Percentiles rank a stretch among this genome's conserved stretches.
Conservation (phyloP, 2,329 filamentous ascomycete genomes). For the Aspergillus puulaauensis region DNA sequence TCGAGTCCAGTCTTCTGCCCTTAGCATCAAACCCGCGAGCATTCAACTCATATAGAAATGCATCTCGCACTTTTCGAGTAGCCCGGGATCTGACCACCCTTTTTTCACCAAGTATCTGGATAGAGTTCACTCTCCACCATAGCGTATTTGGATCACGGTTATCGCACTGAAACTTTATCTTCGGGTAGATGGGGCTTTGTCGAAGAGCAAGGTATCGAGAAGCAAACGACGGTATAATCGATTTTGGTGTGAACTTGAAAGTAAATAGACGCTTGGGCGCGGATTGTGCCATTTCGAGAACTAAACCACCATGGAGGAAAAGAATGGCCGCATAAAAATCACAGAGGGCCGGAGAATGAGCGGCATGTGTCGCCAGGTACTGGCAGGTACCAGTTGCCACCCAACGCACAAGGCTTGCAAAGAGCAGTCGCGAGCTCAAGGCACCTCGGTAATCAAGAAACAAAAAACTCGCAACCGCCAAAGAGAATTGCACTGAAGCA, state of each 20-base stretch:
- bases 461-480: neutral
- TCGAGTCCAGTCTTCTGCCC: slow-evolving; percentile 23
- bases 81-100: slow-evolving; percentile 49
- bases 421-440: neutral
- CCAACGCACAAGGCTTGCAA: neutral
- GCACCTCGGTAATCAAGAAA: neutral
- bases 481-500: neutral
- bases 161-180: slow-evolving; percentile 36
- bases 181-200: slow-evolving; percentile 37
- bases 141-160: slow-evolving; percentile 44
- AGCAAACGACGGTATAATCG: slow-evolving; percentile 28
- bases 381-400: neutral
- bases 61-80: slow-evolving; percentile 43
- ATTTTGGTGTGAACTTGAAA: slow-evolving; percentile 25
- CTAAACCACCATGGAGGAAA: neutral
- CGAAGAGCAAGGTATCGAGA: slow-evolving; percentile 28
- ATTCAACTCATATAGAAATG: slow-evolving; percentile 47
- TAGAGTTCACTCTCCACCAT: slow-evolving; percentile 47
- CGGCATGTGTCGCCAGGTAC: neutral
- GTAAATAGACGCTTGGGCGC: slow-evolving; percentile 19
- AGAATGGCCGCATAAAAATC: neutral
- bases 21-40: slow-evolving; percentile 45
- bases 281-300: slow-evolving; percentile 20
- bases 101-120: slow-evolving; percentile 31
- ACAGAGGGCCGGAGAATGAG: neutral